Conservation (phyloP, 2,329 filamentous ascomycete genomes). For the Penicillium sp. region DNA sequence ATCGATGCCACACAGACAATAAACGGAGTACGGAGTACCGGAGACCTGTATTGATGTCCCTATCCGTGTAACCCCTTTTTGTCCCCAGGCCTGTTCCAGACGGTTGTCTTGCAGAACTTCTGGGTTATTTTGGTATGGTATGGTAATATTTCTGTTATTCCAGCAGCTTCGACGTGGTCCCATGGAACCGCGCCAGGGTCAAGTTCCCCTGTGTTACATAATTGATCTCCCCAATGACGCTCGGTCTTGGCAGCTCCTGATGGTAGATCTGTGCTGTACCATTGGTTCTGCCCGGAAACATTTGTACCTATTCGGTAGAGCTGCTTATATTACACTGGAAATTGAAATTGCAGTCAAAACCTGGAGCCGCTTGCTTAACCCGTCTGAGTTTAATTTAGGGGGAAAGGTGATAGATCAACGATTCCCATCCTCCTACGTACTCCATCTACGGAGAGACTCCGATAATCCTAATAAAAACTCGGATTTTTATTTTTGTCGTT, state of each 20-base stretch:
- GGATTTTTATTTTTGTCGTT: neutral
- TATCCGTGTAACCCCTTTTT: slow-evolving; percentile 4
- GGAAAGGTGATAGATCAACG: slow-evolving; percentile 1
- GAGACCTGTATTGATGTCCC: neutral
- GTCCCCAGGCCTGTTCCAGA: too few species aligned
- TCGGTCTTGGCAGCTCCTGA: neutral
- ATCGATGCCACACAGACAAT: neutral
- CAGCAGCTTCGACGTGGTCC: slow-evolving; percentile 12
- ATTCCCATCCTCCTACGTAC: neutral
- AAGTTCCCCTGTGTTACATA: slow-evolving; percentile 20
- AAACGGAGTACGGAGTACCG: neutral
- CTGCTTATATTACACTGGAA: neutral
- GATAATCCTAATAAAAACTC: neutral
- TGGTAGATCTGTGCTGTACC: slow-evolving; percentile 7
- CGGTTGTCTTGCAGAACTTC: too few species aligned
- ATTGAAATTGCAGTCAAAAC: slow-evolving; percentile 2
- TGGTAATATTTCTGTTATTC: neutral
- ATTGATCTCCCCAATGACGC: slow-evolving; percentile 16
- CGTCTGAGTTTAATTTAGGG: neutral
- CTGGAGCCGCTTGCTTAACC: neutral
- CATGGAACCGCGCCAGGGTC: neutral
- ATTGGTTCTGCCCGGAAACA: slow-evolving; percentile 6
- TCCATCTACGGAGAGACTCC: neutral
- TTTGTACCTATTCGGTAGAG: neutral
- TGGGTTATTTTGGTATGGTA: too few species aligned